phyloP scores from a whole-genome alignment of 305 asterid species.

The Solanum hybrid region DNA sequence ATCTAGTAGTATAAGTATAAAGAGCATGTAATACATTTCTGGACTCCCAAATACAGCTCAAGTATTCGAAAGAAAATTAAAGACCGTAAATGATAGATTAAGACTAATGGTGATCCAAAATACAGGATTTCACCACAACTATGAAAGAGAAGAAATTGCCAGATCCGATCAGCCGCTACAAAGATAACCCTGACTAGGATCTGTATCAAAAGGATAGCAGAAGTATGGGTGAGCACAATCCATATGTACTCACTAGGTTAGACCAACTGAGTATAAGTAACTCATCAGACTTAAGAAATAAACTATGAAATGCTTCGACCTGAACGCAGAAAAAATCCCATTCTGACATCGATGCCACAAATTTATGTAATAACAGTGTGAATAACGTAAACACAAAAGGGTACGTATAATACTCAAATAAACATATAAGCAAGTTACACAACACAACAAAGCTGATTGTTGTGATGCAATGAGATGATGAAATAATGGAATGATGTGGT shows the following conservation, averaged over 20 bases:
- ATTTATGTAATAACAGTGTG: neutral
- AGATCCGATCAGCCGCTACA: neutral
- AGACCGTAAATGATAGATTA: neutral
- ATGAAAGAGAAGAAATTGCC: neutral
- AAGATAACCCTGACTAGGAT: neutral
- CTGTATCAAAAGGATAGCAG: too few relatives aligned
- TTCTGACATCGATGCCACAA: neutral
- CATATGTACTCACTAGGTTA: neutral
- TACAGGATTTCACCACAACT: neutral
- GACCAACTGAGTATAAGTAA: too few relatives aligned
- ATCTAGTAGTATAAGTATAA: neutral
- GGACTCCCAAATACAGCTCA: neutral
- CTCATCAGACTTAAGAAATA: neutral
- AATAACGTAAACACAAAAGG: neutral
- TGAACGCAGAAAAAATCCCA: neutral
- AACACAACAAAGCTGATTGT: neutral
- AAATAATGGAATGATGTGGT: neutral
- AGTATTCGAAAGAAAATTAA: too few relatives aligned
- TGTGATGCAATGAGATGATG: neutral
- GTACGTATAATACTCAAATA: neutral
- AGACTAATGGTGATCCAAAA: neutral
- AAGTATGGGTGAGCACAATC: neutral
- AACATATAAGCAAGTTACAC: neutral
- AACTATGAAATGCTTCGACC: neutral
- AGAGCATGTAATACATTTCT: neutral